Base-by-base conservation (phyloP, 2,329 filamentous ascomycete species). In the Trichoderma sp. region DNA sequence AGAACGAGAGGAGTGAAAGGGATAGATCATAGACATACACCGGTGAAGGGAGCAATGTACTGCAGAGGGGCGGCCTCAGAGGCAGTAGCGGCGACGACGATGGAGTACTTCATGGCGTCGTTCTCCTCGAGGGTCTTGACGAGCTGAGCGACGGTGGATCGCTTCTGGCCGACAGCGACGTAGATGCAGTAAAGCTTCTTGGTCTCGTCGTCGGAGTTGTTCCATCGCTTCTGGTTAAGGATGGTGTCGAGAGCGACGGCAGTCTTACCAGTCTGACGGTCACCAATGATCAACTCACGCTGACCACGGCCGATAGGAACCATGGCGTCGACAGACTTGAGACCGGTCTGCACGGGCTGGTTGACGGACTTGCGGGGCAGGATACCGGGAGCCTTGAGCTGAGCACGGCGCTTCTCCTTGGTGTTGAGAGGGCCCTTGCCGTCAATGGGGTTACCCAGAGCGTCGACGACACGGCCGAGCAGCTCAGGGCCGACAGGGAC, bases 131-230 rank as follows among this genome's bases (percentile, higher is more conserved):
- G 93, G 76, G 96, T 98, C 93, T 98, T 94, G 89, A 99, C 96
- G 80, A 99, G 92, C 90, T 99, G 96, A 78, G 96, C 96, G 79
- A 99, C 95, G 78, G 96, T 99, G 79, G 96, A 98, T 85, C 96
- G 94, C 92, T 99, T 99, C 91, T 99, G 96, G 81, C 96, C 96
- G 79, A 99, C 91, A 81, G 96, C 96, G 80, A 98, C 96, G 91
- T 99, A 99, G 86, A 99, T 88, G 84, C 95, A 98, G 93, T 97
- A 99, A 73, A 99, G 94, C 91, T 99, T 99, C 92, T 98, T 95
- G 83, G 84, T 86, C 91, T 99, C 96, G 83, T 98, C 95, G 84
- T 82, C 88, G 82, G 85, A 80, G 83, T 85, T 88, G 91, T 99
- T 99, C 95, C 95, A 98, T 82, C 95, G 90, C 91, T 96, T 97